phyloP scores from a whole-genome alignment of 73 alveolate genomes.

The Paramecium biaurelia region DNA sequence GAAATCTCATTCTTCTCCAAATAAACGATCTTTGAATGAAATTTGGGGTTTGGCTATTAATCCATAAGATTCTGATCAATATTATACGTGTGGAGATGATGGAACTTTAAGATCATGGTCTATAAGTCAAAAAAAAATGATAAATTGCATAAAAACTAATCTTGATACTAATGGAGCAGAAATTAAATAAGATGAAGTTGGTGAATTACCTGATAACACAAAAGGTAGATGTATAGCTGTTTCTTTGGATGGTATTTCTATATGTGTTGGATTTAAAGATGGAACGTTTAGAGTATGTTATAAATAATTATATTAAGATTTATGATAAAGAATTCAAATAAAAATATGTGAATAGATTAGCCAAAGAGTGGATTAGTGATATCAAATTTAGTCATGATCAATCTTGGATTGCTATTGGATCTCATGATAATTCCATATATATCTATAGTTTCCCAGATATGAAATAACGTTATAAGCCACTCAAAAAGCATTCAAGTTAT shows the following conservation, averaged over 20 bases:
- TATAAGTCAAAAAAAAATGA: constrained; percentile 33
- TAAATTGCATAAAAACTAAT: constrained; percentile 50
- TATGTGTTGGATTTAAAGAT: constrained; percentile 95
- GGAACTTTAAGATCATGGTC: constrained; percentile 84
- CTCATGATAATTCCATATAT: constrained; percentile 92
- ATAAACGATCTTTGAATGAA: constrained; percentile 71
- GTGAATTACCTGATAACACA: constrained; percentile 69
- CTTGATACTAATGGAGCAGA: constrained; percentile 60
- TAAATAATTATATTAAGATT: not conserved
- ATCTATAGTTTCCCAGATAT: constrained; percentile 66
- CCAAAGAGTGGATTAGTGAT: constrained; percentile 82
- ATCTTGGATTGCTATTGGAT: constrained; percentile 84
- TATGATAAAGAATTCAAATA: constrained; percentile 73
- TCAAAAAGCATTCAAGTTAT: constrained; percentile 80
- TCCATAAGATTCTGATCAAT: constrained; percentile 67
- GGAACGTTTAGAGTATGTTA: constrained; percentile 82
- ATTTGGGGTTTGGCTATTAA: constrained; percentile 83
- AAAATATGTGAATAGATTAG: not conserved
- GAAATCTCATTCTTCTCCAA: constrained; percentile 70
- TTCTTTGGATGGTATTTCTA: constrained; percentile 82
- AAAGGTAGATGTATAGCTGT: constrained; percentile 86
- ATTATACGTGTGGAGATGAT: constrained; percentile 79
- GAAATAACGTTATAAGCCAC: constrained; percentile 45
- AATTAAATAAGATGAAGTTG: constrained; percentile 41
- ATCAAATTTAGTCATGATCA: constrained; percentile 95